These are phyloP conservation scores for Corymbia calophylla DNA, from an alignment of 441 rosid species.

Conservation along the genomic window DNA sequence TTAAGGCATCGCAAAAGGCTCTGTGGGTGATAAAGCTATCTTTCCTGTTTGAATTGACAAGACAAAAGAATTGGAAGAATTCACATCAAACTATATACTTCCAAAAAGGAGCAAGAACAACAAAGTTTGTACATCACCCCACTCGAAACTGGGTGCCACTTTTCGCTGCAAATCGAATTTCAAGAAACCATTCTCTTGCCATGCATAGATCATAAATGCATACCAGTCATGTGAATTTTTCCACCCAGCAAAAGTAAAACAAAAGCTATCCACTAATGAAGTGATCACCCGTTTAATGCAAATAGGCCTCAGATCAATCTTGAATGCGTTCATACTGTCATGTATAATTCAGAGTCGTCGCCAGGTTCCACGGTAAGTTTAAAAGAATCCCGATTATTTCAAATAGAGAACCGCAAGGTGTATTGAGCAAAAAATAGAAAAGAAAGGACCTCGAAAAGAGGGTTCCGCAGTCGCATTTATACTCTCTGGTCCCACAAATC, in stretches of 20 bases:
- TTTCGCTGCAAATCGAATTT: neutral
- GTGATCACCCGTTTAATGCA: neutral
- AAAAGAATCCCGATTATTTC: neutral
- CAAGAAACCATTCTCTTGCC: neutral
- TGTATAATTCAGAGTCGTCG: neutral
- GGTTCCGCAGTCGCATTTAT: neutral
- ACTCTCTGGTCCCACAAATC: neutral
- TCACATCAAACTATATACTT: neutral
- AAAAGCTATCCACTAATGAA: neutral
- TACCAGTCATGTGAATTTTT: neutral
- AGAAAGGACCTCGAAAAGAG: neutral
- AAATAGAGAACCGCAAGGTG: neutral
- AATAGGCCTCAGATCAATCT: neutral
- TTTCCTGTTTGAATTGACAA: neutral
- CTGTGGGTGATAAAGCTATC: conserved; percentile 1
- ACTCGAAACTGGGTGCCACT: neutral
- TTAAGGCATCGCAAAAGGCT: conserved; percentile 1
- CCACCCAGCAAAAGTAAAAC: neutral
- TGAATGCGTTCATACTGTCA: neutral
- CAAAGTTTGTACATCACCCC: neutral
- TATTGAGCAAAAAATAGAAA: neutral
- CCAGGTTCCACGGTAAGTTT: neutral
- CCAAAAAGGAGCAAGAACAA: neutral
- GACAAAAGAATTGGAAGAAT: neutral
- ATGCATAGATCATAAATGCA: neutral